A percentile compares a stretch with the other conserved stretches of the same genome.
These are phyloP conservation scores for Geotrichum carabidarum DNA, from an alignment of 1,139 yeast species.

Conservation along the genomic window DNA sequence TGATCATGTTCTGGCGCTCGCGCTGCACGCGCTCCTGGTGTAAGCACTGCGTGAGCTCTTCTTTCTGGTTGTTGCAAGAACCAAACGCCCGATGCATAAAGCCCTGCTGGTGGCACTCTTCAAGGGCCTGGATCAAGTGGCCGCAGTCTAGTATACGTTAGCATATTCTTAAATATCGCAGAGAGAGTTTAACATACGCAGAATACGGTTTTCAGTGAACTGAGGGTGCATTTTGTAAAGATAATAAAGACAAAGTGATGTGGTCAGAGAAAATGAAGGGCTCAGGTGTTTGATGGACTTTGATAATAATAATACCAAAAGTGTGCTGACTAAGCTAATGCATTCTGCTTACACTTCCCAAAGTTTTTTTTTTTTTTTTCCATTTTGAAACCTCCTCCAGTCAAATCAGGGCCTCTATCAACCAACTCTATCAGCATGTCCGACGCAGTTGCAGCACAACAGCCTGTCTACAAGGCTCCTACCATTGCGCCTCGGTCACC, in stretches of 20 bases:
- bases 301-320: no score
- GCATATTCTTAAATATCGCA: neutral
- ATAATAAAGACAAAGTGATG: neutral
- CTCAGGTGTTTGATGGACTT: no score
- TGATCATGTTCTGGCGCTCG: slow-evolving; percentile 57
- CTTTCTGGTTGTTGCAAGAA: slow-evolving; percentile 77
- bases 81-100: slow-evolving; percentile 75
- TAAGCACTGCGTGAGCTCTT: slow-evolving; percentile 70
- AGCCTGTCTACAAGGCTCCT: slow-evolving; percentile 16
- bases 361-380: no score
- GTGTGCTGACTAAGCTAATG: neutral
- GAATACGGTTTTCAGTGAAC: slow-evolving; percentile 28
- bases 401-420: neutral
- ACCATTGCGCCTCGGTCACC: slow-evolving; percentile 4
- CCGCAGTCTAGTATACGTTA: slow-evolving; percentile 51
- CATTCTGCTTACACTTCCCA: no score
- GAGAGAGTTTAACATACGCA: slow-evolving; percentile 23
- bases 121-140: slow-evolving; percentile 78
- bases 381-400: neutral
- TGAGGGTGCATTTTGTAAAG: slow-evolving; percentile 29
- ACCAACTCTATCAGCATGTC: slow-evolving; percentile 8
- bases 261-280: neutral
- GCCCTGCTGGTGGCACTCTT: slow-evolving; percentile 76
- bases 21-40: slow-evolving; percentile 70
- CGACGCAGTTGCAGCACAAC: slow-evolving; percentile 1